Percentiles rank a stretch among this genome's conserved stretches.
Evolutionary conservation across 164 flowering plant species (phyloP).

Genomic region (Platanus orientalis): DNA sequence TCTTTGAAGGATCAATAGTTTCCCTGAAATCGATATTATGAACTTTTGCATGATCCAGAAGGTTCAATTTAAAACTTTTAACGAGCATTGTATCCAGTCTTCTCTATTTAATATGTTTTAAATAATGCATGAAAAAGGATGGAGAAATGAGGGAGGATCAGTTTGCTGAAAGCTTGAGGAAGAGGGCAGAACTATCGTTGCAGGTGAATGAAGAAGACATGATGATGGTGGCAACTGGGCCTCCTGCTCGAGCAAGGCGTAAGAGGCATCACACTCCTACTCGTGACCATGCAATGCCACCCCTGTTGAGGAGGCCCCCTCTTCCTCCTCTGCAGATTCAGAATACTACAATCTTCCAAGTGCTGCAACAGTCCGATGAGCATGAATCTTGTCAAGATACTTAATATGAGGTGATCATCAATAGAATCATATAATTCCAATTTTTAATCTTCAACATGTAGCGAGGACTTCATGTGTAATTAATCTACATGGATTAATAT

Average conservation of each 20-base stretch:
- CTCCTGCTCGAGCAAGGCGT: conserved; percentile 33
- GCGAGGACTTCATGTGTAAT: not conserved
- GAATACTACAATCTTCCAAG: conserved; percentile 13
- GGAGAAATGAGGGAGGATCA: conserved; percentile 29
- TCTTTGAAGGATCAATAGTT: no score
- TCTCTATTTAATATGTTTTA: no score
- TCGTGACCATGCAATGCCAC: conserved; percentile 13
- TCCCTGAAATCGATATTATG: no score
- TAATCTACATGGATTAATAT: not conserved
- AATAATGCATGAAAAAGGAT: conserved; percentile 16
- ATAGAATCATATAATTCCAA: not conserved
- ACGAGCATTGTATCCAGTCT: no score
- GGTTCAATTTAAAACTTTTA: no score
- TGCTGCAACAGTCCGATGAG: conserved; percentile 19
- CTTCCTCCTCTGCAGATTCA: conserved; percentile 6
- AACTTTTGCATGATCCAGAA: no score
- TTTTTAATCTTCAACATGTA: not conserved
- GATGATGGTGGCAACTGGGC: conserved; percentile 15
- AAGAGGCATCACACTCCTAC: conserved; percentile 47
- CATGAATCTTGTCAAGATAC: conserved; percentile 6
- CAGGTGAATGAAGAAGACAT: conserved; percentile 20
- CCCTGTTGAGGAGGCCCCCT: conserved; percentile 1
- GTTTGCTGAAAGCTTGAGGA: conserved; percentile 28
- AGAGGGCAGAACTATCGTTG: conserved; percentile 27
- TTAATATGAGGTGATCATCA: not conserved